A percentile compares a stretch with the other conserved stretches of the same genome.
Evolutionary conservation across 2,329 filamentous ascomycete species (phyloP).

Genomic region (Penicillium nordicum): DNA sequence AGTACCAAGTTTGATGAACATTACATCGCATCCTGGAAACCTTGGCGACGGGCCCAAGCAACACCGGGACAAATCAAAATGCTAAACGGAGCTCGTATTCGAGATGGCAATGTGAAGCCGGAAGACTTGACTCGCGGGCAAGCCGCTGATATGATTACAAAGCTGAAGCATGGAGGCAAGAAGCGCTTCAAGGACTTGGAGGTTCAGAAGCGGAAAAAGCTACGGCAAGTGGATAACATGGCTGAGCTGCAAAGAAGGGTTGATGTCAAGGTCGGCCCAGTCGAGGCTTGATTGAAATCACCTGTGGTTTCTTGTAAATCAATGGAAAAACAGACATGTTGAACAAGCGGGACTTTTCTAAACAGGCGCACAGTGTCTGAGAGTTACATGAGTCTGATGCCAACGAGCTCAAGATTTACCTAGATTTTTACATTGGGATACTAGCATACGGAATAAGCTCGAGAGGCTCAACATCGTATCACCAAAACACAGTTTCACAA

Average conservation of each 20-base stretch:
- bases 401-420: neutral
- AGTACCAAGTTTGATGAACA: constrained; percentile 60
- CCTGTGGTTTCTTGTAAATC: too few relatives aligned
- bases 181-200: constrained; percentile 57
- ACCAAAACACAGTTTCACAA: neutral
- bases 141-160: constrained; percentile 88
- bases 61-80: constrained; percentile 48
- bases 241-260: constrained; percentile 17
- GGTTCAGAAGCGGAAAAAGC: constrained; percentile 32
- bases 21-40: constrained; percentile 63
- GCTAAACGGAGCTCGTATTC: constrained; percentile 39
- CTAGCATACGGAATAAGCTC: neutral
- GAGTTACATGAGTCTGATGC: neutral
- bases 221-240: constrained; percentile 11
- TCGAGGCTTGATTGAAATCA: constrained; percentile 19
- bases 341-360: neutral
- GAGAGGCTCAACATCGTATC: neutral
- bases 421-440: neutral
- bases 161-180: constrained; percentile 77
- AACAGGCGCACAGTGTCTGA: neutral
- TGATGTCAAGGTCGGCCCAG: constrained; percentile 49
- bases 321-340: neutral
- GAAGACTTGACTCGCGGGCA: constrained; percentile 69
- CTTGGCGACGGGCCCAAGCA: constrained; percentile 69
- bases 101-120: constrained; percentile 14